Evolutionary conservation across 2,329 filamentous ascomycete genomes (phyloP).

Genomic region (Cladosporium velox): DNA sequence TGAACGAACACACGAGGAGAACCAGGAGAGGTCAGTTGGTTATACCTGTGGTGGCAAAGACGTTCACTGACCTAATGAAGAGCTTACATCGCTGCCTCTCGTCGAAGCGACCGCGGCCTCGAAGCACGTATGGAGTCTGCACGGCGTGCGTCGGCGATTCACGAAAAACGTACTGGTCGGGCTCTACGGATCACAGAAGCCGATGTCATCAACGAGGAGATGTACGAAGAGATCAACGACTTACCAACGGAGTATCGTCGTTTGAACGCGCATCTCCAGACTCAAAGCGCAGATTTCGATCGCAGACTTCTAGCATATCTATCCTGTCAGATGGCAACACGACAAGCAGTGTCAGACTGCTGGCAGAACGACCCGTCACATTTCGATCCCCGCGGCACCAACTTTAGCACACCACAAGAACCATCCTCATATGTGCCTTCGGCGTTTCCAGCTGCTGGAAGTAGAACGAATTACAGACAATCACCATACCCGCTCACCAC

Average conservation of each 20-base stretch:
- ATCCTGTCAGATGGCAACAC: slow-evolving; percentile 56
- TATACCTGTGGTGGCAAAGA: background rate
- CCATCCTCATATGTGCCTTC: background rate
- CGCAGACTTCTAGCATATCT: slow-evolving; percentile 61
- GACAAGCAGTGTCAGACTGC: slow-evolving; percentile 43
- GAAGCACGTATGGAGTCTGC: slow-evolving; percentile 91
- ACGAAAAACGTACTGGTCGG: slow-evolving; percentile 85
- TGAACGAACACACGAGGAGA: slow-evolving; percentile 76
- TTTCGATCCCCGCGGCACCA: slow-evolving; percentile 33
- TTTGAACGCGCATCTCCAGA: slow-evolving; percentile 63
- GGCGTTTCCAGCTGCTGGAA: background rate
- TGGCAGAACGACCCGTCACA: slow-evolving; percentile 33
- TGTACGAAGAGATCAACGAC: slow-evolving; percentile 93
- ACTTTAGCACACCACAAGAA: background rate
- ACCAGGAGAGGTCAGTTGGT: slow-evolving; percentile 66
- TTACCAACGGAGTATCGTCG: slow-evolving; percentile 66
- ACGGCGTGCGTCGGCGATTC: slow-evolving; percentile 80
- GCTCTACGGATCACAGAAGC: slow-evolving; percentile 78
- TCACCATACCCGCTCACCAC: background rate
- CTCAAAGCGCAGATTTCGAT: slow-evolving; percentile 62
- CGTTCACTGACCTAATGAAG: slow-evolving; percentile 45
- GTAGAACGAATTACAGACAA: background rate
- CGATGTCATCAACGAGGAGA: slow-evolving; percentile 86
- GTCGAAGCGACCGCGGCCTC: slow-evolving; percentile 80
- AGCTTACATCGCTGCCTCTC: slow-evolving; percentile 88